phyloP scores from a whole-genome alignment of 352 stramenopile genomes.

The Phytophthora pistaciae region DNA sequence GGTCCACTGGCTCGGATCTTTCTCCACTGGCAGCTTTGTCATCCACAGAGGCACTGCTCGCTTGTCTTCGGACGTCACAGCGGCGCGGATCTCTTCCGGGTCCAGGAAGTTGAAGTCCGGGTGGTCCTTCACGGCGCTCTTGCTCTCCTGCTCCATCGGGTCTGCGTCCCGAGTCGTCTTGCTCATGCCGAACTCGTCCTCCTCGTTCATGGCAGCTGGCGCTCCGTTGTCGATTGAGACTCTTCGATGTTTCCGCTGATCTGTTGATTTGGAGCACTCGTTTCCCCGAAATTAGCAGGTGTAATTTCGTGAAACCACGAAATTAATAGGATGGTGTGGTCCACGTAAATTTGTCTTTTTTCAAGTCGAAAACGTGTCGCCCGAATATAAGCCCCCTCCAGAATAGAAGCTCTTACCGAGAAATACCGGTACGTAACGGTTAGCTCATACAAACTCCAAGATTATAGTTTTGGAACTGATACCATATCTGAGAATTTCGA shows the following conservation, averaged over 20 bases:
- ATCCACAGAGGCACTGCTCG: slow-evolving; percentile 64
- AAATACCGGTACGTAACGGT: too few relatives aligned
- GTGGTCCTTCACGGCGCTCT: slow-evolving; percentile 69
- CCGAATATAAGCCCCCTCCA: too few relatives aligned
- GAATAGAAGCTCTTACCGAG: too few relatives aligned
- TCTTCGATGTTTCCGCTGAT: background rate
- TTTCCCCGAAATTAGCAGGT: too few relatives aligned
- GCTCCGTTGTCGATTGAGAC: background rate
- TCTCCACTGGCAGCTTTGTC: slow-evolving; percentile 61
- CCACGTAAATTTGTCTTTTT: background rate
- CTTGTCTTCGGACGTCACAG: slow-evolving; percentile 38
- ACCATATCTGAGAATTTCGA: too few relatives aligned
- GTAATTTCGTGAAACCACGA: background rate
- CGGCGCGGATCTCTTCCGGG: slow-evolving; percentile 38
- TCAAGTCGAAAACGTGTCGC: background rate
- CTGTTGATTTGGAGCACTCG: background rate
- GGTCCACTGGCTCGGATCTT: slow-evolving; percentile 69
- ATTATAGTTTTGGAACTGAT: too few relatives aligned
- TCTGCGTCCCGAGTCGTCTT: slow-evolving; percentile 67
- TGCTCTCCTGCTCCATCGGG: slow-evolving; percentile 68
- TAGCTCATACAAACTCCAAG: too few relatives aligned
- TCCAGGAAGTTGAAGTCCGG: slow-evolving; percentile 74
- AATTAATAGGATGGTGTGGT: background rate
- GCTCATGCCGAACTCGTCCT: slow-evolving; percentile 82
- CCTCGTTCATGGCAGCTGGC: slow-evolving; percentile 44